Evolutionary conservation across 2,329 filamentous ascomycete genomes (phyloP).

Genomic region (Xylariales sp.): DNA sequence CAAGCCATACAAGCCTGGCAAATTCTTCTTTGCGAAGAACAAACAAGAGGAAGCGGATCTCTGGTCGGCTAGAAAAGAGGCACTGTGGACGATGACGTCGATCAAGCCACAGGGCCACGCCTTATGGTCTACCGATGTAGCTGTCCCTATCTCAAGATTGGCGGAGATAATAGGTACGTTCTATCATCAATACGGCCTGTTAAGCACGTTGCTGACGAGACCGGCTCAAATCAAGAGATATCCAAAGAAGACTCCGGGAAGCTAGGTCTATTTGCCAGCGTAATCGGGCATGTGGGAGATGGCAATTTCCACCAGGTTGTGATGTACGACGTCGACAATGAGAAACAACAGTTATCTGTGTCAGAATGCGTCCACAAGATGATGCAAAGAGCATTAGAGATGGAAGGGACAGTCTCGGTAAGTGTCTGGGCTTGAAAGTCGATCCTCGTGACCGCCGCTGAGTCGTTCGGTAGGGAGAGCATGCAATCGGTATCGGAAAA

Average conservation of each 20-base stretch:
- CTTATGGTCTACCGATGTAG: constrained; percentile 66
- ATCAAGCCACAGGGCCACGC: constrained; percentile 45
- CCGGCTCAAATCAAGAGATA: constrained; percentile 31
- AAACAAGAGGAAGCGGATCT: constrained; percentile 60
- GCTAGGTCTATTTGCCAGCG: constrained; percentile 52
- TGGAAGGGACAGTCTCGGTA: constrained; percentile 61
- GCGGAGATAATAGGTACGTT: constrained; percentile 46
- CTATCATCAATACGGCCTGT: neutral
- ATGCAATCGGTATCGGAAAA: constrained; percentile 61
- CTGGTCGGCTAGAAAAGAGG: constrained; percentile 63
- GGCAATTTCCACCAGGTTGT: constrained; percentile 57
- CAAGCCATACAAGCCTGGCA: constrained; percentile 43
- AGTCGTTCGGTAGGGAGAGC: constrained; percentile 38
- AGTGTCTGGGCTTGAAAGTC: neutral
- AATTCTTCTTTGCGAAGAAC: constrained; percentile 64
- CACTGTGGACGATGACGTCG: constrained; percentile 58
- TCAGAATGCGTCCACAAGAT: constrained; percentile 57
- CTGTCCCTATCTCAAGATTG: constrained; percentile 56
- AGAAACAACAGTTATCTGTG: constrained; percentile 33
- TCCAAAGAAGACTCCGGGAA: constrained; percentile 53
- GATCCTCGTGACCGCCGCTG: constrained; percentile 17
- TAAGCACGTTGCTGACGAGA: neutral
- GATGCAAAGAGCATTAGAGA: constrained; percentile 61
- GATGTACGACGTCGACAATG: constrained; percentile 43
- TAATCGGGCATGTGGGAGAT: constrained; percentile 64